These are phyloP conservation scores for Pseudisothecium myosuroides DNA, from an alignment of 225 moss, liverwort and hornwort species.

Conservation along the genomic window DNA sequence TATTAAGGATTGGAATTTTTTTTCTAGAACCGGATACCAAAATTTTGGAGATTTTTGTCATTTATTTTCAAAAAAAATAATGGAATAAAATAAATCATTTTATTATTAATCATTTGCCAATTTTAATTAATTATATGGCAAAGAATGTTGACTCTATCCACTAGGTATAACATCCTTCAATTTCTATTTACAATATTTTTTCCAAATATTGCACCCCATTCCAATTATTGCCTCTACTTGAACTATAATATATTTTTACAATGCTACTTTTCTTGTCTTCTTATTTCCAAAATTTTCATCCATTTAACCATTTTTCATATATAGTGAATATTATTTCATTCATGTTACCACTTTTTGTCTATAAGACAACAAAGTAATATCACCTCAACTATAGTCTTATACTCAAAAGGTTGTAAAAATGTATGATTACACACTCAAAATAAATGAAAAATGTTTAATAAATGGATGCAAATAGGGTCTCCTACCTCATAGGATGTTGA, in stretches of 20 bases:
- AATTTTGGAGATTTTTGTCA: no score
- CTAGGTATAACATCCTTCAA: neutral
- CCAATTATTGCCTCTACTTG: neutral
- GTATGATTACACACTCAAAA: neutral
- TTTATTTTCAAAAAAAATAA: no score
- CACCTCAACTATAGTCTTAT: neutral
- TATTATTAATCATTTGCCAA: no score
- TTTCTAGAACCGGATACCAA: fast-evolving
- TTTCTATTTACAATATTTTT: neutral
- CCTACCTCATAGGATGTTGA: neutral
- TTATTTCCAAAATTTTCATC: no score
- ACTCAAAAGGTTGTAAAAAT: neutral
- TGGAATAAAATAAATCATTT: no score
- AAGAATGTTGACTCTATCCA: neutral
- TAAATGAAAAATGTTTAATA: neutral
- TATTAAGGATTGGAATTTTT: neutral
- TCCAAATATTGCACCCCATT: neutral
- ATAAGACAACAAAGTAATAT: neutral
- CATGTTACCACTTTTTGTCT: fast-evolving
- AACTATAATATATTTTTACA: neutral
- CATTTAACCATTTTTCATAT: neutral
- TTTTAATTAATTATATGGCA: neutral
- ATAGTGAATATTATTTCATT: neutral
- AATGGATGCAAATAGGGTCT: neutral
- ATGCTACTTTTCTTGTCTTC: no score